Conservation (phyloP, 2,329 filamentous ascomycete species). For the Exophiala xenobiotica region DNA sequence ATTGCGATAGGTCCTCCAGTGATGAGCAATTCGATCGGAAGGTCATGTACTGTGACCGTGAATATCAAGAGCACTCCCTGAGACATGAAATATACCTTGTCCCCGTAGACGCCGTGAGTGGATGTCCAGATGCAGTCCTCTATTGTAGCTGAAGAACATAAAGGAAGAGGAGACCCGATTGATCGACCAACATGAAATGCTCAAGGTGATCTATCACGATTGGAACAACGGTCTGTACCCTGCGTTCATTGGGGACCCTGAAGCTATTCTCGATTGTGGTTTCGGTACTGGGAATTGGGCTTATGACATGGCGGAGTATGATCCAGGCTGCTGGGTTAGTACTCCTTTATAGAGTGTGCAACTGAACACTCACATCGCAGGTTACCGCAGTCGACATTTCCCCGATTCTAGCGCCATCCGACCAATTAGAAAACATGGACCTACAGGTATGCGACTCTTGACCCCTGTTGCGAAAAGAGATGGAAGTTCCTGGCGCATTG, state of each 20-base stretch:
- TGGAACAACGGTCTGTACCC: constrained; percentile 19
- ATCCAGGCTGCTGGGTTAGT: constrained; percentile 17
- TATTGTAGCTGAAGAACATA: not conserved
- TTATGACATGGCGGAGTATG: constrained; percentile 16
- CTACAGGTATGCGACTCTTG: constrained; percentile 10
- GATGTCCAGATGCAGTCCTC: not conserved
- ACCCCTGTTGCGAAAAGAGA: not conserved
- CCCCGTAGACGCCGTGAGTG: constrained; percentile 18
- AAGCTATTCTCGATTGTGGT: constrained; percentile 18
- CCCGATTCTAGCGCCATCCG: constrained; percentile 12
- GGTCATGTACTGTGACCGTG: constrained; percentile 16
- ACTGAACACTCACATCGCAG: constrained; percentile 4
- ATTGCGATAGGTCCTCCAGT: constrained; percentile 2
- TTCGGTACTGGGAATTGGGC: constrained; percentile 23
- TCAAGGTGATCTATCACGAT: constrained; percentile 19
- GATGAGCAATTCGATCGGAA: constrained; percentile 15
- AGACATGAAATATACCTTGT: constrained; percentile 15
- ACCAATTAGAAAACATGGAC: constrained; percentile 20
- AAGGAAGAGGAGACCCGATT: constrained; percentile 22
- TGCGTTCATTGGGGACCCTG: constrained; percentile 12
- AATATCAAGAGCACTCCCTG: constrained; percentile 22
- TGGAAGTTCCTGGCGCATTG: no score
- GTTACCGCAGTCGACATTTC: constrained; percentile 19
- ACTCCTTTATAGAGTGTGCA: not conserved
- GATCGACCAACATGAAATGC: constrained; percentile 19